Evolutionary conservation across 2,329 filamentous ascomycete species (phyloP).

Genomic region (Fusarium liriodendri): DNA sequence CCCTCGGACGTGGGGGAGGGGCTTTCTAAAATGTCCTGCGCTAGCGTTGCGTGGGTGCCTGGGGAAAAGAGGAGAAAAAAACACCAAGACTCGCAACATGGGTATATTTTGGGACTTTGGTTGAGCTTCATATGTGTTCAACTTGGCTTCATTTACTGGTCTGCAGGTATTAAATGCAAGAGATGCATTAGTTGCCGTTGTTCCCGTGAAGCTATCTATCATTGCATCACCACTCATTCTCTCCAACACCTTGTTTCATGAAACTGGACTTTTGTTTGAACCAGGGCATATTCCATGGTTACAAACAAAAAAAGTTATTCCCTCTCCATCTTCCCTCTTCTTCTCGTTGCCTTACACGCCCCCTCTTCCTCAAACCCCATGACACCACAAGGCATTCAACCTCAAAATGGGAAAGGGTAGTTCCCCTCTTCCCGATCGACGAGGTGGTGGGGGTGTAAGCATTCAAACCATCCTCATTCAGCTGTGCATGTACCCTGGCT

Average conservation of each 20-base stretch:
- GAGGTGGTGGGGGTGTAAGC: neutral
- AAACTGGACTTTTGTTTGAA: neutral
- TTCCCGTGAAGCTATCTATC: neutral
- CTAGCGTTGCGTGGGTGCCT: slow-evolving; percentile 3
- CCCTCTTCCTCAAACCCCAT: slow-evolving; percentile 10
- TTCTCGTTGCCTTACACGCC: slow-evolving; percentile 16
- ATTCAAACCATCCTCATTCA: neutral
- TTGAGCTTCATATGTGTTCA: slow-evolving; percentile 16
- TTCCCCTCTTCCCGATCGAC: neutral
- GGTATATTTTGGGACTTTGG: slow-evolving; percentile 31
- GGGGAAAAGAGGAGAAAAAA: neutral
- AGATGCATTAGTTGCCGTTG: neutral
- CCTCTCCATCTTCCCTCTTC: neutral
- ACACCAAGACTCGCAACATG: slow-evolving; percentile 32
- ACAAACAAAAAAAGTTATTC: neutral
- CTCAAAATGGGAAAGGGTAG: neutral
- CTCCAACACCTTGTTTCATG: neutral
- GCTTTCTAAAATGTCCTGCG: neutral
- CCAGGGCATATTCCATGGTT: too few species aligned
- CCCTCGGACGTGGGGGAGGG: slow-evolving; percentile 6
- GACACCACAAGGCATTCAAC: slow-evolving; percentile 29
- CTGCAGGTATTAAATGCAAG: too few species aligned
- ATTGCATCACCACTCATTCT: neutral
- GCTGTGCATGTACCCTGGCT: neutral
- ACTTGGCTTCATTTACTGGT: too few species aligned